phyloP scores from a whole-genome alignment of 345 rosid genomes.

The Citrus cavaleriei region DNA sequence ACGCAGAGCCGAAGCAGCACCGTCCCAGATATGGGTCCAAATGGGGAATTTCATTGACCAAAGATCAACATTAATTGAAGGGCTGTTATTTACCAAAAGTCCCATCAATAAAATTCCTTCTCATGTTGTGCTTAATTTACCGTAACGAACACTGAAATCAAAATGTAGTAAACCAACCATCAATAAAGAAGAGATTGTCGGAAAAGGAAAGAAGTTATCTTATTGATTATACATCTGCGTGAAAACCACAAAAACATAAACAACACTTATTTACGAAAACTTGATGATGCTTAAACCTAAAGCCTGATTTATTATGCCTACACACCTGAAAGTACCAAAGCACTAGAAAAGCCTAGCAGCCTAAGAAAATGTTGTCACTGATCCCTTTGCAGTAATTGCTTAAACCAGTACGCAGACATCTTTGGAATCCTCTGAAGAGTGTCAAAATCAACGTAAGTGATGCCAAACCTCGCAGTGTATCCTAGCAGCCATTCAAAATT shows the following conservation, averaged over 20 bases:
- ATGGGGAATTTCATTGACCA: background rate
- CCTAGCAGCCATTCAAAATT: constrained; percentile 66
- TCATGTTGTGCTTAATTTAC: background rate
- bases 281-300: background rate
- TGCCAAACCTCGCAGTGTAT: constrained; percentile 57
- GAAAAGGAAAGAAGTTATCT: background rate
- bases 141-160: background rate
- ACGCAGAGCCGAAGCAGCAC: background rate
- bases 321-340: background rate
- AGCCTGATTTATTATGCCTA: background rate
- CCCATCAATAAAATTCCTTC: background rate
- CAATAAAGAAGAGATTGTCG: too few species aligned
- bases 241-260: background rate
- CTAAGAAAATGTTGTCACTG: background rate
- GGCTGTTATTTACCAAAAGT: background rate
- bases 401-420: constrained; percentile 66
- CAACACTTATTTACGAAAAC: background rate
- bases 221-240: background rate
- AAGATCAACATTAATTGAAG: background rate
- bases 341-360: background rate
- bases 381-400: constrained; percentile 28
- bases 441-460: constrained; percentile 40
- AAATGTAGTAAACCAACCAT: background rate
- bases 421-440: constrained; percentile 52
- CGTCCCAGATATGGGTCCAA: background rate